phyloP scores from a whole-genome alignment of 306 rosid species.

The Prunus davidiana region DNA sequence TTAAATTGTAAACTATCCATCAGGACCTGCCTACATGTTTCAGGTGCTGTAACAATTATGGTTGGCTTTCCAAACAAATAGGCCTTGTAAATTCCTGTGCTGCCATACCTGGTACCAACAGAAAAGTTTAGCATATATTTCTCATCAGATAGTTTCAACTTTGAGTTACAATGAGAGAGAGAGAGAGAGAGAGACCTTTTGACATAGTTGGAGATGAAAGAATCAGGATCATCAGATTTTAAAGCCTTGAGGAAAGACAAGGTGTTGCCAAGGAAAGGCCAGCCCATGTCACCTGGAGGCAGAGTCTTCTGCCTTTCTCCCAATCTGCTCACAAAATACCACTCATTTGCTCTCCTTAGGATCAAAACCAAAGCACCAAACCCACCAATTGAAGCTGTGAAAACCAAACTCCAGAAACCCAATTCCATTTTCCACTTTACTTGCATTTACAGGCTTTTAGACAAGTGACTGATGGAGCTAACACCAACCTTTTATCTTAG shows the following conservation, averaged over 20 bases:
- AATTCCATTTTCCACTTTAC: conserved; percentile 20
- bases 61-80: conserved; percentile 44
- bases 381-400: conserved; percentile 30
- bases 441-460: not conserved
- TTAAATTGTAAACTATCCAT: conserved; percentile 32
- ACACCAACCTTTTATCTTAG: not conserved
- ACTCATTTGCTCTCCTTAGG: conserved; percentile 42
- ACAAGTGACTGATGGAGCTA: too few species aligned
- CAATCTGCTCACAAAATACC: conserved; percentile 37
- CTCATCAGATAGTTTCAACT: not conserved
- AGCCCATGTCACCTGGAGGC: conserved; percentile 53
- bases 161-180: not conserved
- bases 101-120: conserved; percentile 25
- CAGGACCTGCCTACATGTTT: conserved; percentile 30
- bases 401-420: conserved; percentile 19
- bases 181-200: conserved; percentile 28
- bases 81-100: conserved; percentile 34
- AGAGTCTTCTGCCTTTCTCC: conserved; percentile 22
- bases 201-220: conserved; percentile 31
- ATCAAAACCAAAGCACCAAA: conserved; percentile 41
- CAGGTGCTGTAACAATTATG: conserved; percentile 40
- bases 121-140: not conserved
- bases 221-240: conserved; percentile 30
- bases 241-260: conserved; percentile 30
- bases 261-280: conserved; percentile 47